Evolutionary conservation across 2,329 filamentous ascomycete species (phyloP).

Genomic region (Verticillium klebahnii): DNA sequence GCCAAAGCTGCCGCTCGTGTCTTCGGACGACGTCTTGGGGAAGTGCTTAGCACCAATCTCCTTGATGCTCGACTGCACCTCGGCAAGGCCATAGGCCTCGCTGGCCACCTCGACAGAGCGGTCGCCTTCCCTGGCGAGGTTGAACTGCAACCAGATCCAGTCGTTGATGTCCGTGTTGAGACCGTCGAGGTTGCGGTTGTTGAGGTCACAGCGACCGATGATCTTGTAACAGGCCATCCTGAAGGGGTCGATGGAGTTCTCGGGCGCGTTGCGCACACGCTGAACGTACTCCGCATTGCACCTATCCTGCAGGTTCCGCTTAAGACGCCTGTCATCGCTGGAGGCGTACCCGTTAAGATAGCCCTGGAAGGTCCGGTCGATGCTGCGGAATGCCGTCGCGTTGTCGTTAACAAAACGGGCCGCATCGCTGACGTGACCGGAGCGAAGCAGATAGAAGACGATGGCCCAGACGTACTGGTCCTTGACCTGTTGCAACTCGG

Average conservation of each 20-base stretch:
- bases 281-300: constrained; percentile 90
- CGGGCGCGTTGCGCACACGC: constrained; percentile 75
- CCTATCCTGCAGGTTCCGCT: constrained; percentile 74
- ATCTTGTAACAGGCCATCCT: constrained; percentile 98
- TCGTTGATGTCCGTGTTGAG: constrained; percentile 63
- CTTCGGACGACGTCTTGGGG: constrained; percentile 73
- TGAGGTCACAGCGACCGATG: constrained; percentile 72
- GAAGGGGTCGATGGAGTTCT: constrained; percentile 88
- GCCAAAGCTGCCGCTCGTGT: constrained; percentile 72
- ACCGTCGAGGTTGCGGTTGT: constrained; percentile 58
- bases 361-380: constrained; percentile 83
- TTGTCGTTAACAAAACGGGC: constrained; percentile 80
- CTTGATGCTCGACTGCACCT: constrained; percentile 73
- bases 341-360: constrained; percentile 84
- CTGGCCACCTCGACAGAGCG: constrained; percentile 59
- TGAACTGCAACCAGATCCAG: constrained; percentile 70
- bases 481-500: constrained; percentile 72
- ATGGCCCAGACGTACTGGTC: constrained; percentile 91
- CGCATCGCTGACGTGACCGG: constrained; percentile 79
- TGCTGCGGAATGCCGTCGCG: constrained; percentile 75
- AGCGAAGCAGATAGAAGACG: constrained; percentile 85
- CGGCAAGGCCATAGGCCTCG: constrained; percentile 59
- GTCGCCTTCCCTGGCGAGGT: constrained; percentile 62
- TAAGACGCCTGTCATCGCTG: constrained; percentile 71
- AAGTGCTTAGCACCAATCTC: constrained; percentile 94